Evolutionary conservation across 768 basidiomycete genomes (phyloP), one percentile per base, ranked within the genome.

Genomic region (Chiua virens): DNA sequence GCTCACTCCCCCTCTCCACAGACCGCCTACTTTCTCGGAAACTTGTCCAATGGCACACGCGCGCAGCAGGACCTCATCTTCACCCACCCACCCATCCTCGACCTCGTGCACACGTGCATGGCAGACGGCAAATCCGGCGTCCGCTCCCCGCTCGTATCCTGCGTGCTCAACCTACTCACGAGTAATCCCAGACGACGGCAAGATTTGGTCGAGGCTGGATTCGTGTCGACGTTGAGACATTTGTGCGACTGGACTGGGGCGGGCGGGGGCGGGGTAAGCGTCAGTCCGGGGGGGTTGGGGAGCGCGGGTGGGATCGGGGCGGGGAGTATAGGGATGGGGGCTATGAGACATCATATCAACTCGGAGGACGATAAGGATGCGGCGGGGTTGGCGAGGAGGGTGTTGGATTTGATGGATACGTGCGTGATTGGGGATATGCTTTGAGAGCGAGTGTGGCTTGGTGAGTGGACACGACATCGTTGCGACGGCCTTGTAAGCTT

Each of bases 11-110:
- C 5, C n/a, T 7, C 32, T 20, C 3, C 34, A 9, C 49, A 81
- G 78, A 83, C 86, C 0, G 77, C 85, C 0, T 81, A 73, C 60
- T 69, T 81, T 3, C 76, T 90, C 0, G 84, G 84, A 0, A 90
- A 91, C 64, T 72, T 92, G 14, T 76, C 82, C 32, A 89, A 89
- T 62, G 83, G 83, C 34, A 65, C 71, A 3, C 63, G 74, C 1
- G 64, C 70, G 15, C 75, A 80, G 39, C 85, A 84, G 49, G 71
- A 72, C 36, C 65, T 72, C 21, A 78, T 91, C 30, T 70, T 84
- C n/a, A 59, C 70, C 0, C 75, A 82, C 50, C 70, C 78, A 0
- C 69, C 71, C 6, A 71, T 90, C 7, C 76, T 90, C 4, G 61
- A 64, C 11, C 73, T 79, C 2, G 69, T 91, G 0, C 79, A 79